Evolutionary conservation across 371 early-diverging fungal species (phyloP).

Genomic region (Apophysomyces variabilis): DNA sequence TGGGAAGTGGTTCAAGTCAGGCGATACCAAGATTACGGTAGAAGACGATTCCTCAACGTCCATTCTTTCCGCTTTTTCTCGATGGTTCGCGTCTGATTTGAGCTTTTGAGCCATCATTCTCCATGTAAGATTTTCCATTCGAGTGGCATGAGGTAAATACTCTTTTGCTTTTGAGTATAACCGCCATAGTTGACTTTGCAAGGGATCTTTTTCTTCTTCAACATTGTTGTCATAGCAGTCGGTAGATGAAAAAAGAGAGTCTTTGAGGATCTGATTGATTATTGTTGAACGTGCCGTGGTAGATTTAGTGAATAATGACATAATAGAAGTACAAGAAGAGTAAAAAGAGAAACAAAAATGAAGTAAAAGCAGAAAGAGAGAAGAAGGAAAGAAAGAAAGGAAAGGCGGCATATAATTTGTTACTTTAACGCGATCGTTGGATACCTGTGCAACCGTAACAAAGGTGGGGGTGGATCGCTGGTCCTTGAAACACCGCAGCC

Average conservation of each 20-base stretch:
- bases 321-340: background rate
- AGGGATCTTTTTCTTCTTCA: constrained; percentile 42
- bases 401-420: constrained; percentile 9
- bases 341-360: constrained; percentile 6
- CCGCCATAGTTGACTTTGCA: constrained; percentile 60
- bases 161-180: constrained; percentile 66
- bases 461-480: constrained; percentile 3
- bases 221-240: constrained; percentile 23
- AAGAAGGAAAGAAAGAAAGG: background rate
- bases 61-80: background rate
- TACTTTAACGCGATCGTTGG: constrained; percentile 9
- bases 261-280: constrained; percentile 16
- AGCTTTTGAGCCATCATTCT: constrained; percentile 60
- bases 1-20: background rate
- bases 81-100: constrained; percentile 32
- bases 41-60: background rate
- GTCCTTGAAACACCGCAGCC: constrained; percentile 5
- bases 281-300: constrained; percentile 10
- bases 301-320: constrained; percentile 5
- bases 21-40: background rate
- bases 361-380: background rate
- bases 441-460: constrained; percentile 1
- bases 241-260: constrained; percentile 17
- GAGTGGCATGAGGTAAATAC: constrained; percentile 52
- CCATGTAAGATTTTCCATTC: constrained; percentile 67